phyloP scores from a whole-genome alignment of 345 rosid genomes.

The Salix exigua region DNA sequence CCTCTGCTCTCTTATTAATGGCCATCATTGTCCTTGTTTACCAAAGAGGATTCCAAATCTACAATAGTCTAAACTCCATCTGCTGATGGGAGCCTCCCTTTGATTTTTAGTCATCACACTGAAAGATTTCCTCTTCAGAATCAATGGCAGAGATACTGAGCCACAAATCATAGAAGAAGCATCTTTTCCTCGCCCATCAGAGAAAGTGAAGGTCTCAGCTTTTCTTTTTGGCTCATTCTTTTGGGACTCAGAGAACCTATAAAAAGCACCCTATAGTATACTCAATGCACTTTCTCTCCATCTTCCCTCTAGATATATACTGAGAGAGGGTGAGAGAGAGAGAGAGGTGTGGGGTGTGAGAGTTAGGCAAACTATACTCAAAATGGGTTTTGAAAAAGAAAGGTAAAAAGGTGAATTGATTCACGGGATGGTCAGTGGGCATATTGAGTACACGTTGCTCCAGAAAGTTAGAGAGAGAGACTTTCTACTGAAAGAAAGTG shows the following conservation, averaged over 20 bases:
- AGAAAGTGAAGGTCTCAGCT: slow-evolving; percentile 22
- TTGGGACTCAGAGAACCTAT: slow-evolving; percentile 10
- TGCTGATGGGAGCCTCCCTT: slow-evolving; percentile 1
- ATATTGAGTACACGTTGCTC: slow-evolving; percentile 33
- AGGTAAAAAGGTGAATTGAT: neutral
- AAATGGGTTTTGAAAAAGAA: slow-evolving; percentile 9
- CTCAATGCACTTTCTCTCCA: neutral
- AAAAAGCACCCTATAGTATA: slow-evolving; percentile 5
- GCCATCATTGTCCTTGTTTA: neutral
- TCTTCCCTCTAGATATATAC: too few relatives aligned
- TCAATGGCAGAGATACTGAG: slow-evolving; percentile 24
- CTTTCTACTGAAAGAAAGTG: slow-evolving; percentile 13
- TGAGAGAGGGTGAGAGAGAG: too few relatives aligned
- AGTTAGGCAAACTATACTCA: neutral
- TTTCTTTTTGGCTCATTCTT: slow-evolving; percentile 23
- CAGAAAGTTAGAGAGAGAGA: slow-evolving; percentile 20
- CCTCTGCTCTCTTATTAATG: slow-evolving; percentile 27
- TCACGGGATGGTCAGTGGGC: slow-evolving; percentile 14
- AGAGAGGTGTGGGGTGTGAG: neutral
- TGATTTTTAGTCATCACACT: slow-evolving; percentile 4
- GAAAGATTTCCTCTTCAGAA: slow-evolving; percentile 23
- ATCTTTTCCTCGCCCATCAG: slow-evolving; percentile 30
- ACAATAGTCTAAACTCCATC: slow-evolving; percentile 3
- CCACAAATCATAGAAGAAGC: slow-evolving; percentile 27
- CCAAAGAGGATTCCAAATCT: slow-evolving; percentile 31